Base-by-base conservation (phyloP, 805 yeast genomes). In the Cyberlindnera subsufficiens region DNA sequence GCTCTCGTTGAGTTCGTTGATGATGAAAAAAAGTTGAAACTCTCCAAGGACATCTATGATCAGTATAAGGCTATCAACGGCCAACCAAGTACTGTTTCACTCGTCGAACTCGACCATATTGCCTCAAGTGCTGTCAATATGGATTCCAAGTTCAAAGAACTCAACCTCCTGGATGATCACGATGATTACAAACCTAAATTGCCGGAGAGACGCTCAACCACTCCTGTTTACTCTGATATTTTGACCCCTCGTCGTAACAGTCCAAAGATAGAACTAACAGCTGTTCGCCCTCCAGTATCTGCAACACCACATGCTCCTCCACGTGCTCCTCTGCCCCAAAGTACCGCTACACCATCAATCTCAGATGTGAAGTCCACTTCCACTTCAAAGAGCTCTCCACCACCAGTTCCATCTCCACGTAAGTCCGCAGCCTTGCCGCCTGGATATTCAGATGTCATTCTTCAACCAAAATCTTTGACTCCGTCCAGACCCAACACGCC, bases 1-100 rank as follows among this genome's bases (percentile, higher is more conserved):
- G 77, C 86, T 13, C 69, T 65, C 16, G 90, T 87, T 16, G 74
- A 77, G 42, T 75, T 86, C 42, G 71, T 90, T 29, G 84, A 93
- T 59, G 84, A 84, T 46, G 69, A 62, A 10, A 64, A 71, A 31
- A 86, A 78, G 59, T 69, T 72, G 39, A 64, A 66, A 34, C 62
- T 90, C 43, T 68, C 79, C 15, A 69, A 72, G 34, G 73, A 78
- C 40, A 63, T 91, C 31, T 83, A 86, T 54, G 73, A 75, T 31
- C 74, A 69, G 38, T 79, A 77, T 48, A 77, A 81, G 39, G 57
- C 52, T 2, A 45, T 53, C 4, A 65, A 67, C 42, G 40, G 20
- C 17, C 57, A 60, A 25, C 65, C 59, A 14, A 54, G 51, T 30
- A 40, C 49, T 3, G 39, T 55, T 4, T 45, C 60, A 10, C 39